Evolutionary conservation across 371 early-diverging fungal genomes (phyloP).

Genomic region (Choanephora cucurbitarum): DNA sequence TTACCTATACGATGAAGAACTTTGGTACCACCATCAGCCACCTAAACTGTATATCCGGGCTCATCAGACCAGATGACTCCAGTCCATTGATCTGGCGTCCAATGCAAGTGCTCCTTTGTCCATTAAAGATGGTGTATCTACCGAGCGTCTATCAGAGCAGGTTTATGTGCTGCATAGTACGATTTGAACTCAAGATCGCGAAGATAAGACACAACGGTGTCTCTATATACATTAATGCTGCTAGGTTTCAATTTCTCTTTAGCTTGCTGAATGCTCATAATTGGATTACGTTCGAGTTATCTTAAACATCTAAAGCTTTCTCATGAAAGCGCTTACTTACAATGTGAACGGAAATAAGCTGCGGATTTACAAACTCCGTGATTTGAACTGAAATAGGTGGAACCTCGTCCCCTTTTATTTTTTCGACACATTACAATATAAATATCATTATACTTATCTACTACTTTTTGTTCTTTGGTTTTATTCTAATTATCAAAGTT

Average conservation of each 20-base stretch:
- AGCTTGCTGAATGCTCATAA: background rate
- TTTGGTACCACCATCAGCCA: background rate
- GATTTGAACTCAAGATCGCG: background rate
- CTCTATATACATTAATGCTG: background rate
- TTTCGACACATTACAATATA: no score
- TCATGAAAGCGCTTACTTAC: no score
- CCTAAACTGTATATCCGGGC: background rate
- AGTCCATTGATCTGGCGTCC: background rate
- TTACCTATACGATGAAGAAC: background rate
- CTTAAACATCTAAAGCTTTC: background rate
- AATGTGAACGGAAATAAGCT: no score
- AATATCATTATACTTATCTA: no score
- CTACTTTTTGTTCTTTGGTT: no score
- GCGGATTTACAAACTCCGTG: no score
- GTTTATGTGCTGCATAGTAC: background rate
- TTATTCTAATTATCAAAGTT: no score
- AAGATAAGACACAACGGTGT: background rate
- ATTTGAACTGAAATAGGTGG: no score
- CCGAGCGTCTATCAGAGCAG: background rate
- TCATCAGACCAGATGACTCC: background rate
- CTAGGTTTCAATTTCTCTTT: background rate
- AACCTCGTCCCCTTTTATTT: no score
- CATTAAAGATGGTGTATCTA: background rate
- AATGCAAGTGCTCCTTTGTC: background rate
- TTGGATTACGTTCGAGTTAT: background rate